phyloP scores from a whole-genome alignment of 2,329 filamentous ascomycete genomes.

The Aspergillus sp. region DNA sequence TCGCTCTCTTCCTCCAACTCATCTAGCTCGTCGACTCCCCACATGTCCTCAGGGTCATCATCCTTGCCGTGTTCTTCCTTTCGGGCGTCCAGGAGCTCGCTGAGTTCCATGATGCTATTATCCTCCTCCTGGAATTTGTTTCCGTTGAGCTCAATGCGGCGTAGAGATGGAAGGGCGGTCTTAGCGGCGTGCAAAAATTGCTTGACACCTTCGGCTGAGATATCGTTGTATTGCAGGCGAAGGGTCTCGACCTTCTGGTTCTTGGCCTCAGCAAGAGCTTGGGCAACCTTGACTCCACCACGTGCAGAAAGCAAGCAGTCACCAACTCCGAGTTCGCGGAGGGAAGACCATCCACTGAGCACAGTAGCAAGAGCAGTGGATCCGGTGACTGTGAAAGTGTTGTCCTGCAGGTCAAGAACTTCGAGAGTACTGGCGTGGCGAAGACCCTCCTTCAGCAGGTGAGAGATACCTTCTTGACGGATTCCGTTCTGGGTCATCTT shows the following conservation, averaged over 20 bases:
- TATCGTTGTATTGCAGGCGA: conserved; percentile 91
- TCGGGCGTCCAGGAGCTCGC: conserved; percentile 70
- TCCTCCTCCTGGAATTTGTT: conserved; percentile 94
- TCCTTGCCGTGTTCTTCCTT: conserved; percentile 67
- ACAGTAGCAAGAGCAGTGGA: conserved; percentile 76
- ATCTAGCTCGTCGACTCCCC: conserved; percentile 81
- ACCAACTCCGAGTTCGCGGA: conserved; percentile 82
- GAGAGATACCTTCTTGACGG: conserved; percentile 84
- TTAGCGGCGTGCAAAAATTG: conserved; percentile 68
- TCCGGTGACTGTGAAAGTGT: conserved; percentile 85
- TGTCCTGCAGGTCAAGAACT: conserved; percentile 90
- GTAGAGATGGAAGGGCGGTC: conserved; percentile 69
- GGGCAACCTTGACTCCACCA: conserved; percentile 71
- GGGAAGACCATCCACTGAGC: conserved; percentile 68
- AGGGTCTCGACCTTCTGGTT: conserved; percentile 79
- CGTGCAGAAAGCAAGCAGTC: conserved; percentile 81
- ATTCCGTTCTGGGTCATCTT: conserved; percentile 99
- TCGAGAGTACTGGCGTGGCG: conserved; percentile 67
- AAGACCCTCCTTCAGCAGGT: conserved; percentile 76
- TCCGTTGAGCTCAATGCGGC: conserved; percentile 89
- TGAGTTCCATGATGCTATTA: conserved; percentile 65
- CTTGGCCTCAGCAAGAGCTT: conserved; percentile 70
- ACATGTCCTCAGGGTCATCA: conserved; percentile 72
- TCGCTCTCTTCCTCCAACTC: conserved; percentile 77
- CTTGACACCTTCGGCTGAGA: conserved; percentile 73